Percentiles rank a stretch among this genome's conserved stretches.
These are phyloP conservation scores for Racocetra persica DNA, from an alignment of 371 early-diverging fungal genomes.

Conservation along the genomic window DNA sequence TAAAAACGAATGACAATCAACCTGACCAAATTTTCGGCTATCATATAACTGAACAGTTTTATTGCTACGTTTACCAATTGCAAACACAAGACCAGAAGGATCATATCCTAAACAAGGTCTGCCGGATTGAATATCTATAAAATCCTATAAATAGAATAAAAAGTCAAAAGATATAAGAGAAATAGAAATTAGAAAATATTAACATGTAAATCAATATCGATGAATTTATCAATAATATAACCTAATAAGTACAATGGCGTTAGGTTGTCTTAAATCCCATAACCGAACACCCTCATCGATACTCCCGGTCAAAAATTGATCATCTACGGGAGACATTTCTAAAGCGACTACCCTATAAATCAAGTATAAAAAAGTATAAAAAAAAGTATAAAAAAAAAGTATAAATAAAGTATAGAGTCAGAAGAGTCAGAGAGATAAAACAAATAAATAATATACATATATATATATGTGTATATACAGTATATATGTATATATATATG, in stretches of 20 bases:
- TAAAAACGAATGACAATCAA: neutral
- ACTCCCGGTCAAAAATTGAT: constrained; percentile 76
- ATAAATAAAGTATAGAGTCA: constrained; percentile 7
- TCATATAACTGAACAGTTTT: constrained; percentile 75
- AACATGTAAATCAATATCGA: neutral
- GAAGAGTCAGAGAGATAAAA: neutral
- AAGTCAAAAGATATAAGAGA: neutral
- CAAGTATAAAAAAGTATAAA: constrained; percentile 35
- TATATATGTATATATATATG: too few species aligned
- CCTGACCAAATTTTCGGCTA: constrained; percentile 65
- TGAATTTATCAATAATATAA: neutral
- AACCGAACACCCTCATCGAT: constrained; percentile 76
- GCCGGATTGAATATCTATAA: constrained; percentile 53
- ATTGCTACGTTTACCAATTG: constrained; percentile 58
- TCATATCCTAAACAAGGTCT: constrained; percentile 80
- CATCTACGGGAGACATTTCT: constrained; percentile 83
- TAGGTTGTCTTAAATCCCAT: constrained; percentile 79
- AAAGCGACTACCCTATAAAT: constrained; percentile 69
- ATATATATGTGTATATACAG: too few species aligned
- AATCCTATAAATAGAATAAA: constrained; percentile 51
- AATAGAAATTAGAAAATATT: neutral
- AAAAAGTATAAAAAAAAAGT: too few species aligned
- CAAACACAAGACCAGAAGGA: constrained; percentile 82
- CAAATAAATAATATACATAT: too few species aligned
- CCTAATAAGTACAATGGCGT: constrained; percentile 51